phyloP scores from a whole-genome alignment of 805 yeast genomes.

The Candida adriatica region DNA sequence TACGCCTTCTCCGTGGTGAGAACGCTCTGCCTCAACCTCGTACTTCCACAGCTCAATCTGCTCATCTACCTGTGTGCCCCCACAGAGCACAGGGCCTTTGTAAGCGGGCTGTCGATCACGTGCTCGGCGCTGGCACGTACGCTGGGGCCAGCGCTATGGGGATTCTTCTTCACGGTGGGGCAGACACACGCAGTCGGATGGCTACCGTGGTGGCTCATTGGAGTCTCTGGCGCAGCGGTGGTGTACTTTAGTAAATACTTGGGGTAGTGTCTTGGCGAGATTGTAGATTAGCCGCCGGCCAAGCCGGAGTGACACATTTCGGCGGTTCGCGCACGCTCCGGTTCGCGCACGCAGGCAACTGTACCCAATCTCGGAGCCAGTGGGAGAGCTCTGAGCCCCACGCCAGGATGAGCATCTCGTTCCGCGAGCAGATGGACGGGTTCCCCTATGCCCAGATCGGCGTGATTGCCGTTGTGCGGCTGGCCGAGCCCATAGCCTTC shows the following conservation, averaged over 20 bases:
- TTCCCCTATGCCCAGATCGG: conserved; percentile 45
- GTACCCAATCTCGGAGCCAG: too few relatives aligned
- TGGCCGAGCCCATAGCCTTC: conserved; percentile 56
- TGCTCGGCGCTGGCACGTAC: conserved; percentile 48
- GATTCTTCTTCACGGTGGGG: conserved; percentile 34
- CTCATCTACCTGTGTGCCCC: conserved; percentile 49
- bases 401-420: too few relatives aligned
- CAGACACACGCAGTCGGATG: conserved; percentile 25
- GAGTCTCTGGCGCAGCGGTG: background rate
- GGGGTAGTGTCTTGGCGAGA: too few relatives aligned
- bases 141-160: conserved; percentile 52
- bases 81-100: conserved; percentile 47
- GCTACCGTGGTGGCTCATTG: conserved; percentile 26
- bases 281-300: too few relatives aligned
- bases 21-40: conserved; percentile 36
- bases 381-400: too few relatives aligned
- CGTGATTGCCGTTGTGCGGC: conserved; percentile 37
- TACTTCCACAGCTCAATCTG: conserved; percentile 46
- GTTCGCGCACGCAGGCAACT: too few relatives aligned
- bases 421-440: conserved; percentile 44
- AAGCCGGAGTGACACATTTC: too few relatives aligned
- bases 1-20: conserved; percentile 26
- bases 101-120: conserved; percentile 52
- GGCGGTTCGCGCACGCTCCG: too few relatives aligned
- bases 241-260: conserved; percentile 8